A percentile compares a stretch with the other conserved stretches of the same genome.
These are phyloP conservation scores for Aspergillus intermedius DNA, from an alignment of 2,329 filamentous ascomycete species.

Conservation along the genomic window DNA sequence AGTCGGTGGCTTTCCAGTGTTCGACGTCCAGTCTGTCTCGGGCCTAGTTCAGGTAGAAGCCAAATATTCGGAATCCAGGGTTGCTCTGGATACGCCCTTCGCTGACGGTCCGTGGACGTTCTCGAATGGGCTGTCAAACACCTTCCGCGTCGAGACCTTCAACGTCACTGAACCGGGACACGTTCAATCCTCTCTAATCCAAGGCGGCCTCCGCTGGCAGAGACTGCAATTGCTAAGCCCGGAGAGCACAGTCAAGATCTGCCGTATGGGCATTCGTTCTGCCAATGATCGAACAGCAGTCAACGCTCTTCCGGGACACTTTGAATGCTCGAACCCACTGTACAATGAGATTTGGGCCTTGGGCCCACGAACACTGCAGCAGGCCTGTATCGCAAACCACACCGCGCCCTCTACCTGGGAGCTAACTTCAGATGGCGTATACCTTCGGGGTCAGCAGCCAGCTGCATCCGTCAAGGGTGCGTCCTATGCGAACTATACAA, in stretches of 20 bases:
- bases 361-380: constrained; percentile 10
- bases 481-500: constrained; percentile 8
- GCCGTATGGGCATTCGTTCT: neutral
- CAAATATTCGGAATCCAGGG: constrained; percentile 11
- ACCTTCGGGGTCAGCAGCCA: constrained; percentile 9
- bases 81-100: constrained; percentile 8
- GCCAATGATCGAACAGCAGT: constrained; percentile 1
- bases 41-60: constrained; percentile 11
- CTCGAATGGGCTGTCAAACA: constrained; percentile 10
- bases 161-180: constrained; percentile 9
- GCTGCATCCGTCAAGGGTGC: constrained; percentile 8
- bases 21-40: constrained; percentile 7
- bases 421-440: constrained; percentile 5
- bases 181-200: constrained; percentile 9
- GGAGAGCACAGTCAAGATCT: constrained; percentile 2
- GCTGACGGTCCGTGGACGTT: constrained; percentile 13
- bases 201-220: constrained; percentile 14
- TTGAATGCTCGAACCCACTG: constrained; percentile 7
- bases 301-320: constrained; percentile 4
- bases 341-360: constrained; percentile 14
- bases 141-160: constrained; percentile 12
- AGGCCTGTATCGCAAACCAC: constrained; percentile 9
- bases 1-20: constrained; percentile 10
- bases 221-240: neutral
- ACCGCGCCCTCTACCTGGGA: constrained; percentile 12